Base-by-base conservation (phyloP, 1,284 basidiomycete species). In the Heterobasidion annosum region DNA sequence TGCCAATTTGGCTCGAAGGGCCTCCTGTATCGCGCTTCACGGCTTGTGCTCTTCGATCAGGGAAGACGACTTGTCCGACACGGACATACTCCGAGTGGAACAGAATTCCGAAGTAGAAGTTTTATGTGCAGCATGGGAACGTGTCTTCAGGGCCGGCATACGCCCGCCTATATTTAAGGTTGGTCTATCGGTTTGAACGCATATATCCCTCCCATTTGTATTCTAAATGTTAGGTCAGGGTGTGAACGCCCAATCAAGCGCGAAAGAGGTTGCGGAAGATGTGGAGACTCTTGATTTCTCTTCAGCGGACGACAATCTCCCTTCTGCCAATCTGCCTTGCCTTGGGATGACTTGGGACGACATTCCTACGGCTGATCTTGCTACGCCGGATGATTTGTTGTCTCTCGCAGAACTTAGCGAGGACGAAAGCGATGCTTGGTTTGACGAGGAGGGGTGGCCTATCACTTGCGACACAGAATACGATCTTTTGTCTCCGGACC, bases 161-260 rank as follows among this genome's bases (percentile, higher is more conserved):
- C 73, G 70, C 46, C 72, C 71, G 6, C 67, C 69, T 7, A 72
- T 65, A 42, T 81, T 82, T 65, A 82, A 80, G 74, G 83, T 81
- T 57, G 18, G 48, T 50, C 32, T 25, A 19, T 33, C 8, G n/a
- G 8, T 8, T 8, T 19, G 13, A 16, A 3, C 43, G n/a, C 43
- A 45, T 45, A 19, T 8, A 45, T 45, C 43, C 8, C 43, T n/a
- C 3, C 43, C n/a, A 13, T 19, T 45, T 13, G 16, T 45, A n/a
- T n/a, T 45, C n/a, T 45, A 1, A 25, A 25, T 25, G 19, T 8
- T 48, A 32, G n/a, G 46, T 15, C 19, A 25, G 46, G 46, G 46
- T 32, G 25, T 19, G n/a, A 33, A 40, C n/a, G 0, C 37, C 37
- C 10, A n/a, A 12, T 1, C 37, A n/a, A 10, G 12, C n/a, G n/a